Conservation (phyloP, 495 filamentous ascomycete species). For the Penicillium coffeae region DNA sequence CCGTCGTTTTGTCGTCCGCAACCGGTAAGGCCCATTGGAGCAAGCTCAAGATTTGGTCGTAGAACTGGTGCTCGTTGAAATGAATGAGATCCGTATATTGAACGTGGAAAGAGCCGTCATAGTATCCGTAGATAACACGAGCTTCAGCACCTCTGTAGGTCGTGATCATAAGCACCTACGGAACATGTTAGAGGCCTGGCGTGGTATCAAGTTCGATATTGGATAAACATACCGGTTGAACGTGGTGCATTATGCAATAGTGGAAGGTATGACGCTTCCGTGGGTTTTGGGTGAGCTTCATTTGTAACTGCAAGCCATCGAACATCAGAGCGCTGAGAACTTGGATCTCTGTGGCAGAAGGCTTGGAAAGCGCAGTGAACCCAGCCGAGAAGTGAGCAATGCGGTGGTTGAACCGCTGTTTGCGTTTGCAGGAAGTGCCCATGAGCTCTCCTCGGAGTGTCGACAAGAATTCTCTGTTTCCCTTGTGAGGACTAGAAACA, state of each 20-base stretch:
- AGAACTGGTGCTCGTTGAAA: neutral
- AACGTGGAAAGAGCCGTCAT: neutral
- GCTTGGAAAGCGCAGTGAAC: too few species aligned
- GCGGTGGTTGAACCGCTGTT: neutral
- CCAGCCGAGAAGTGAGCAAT: neutral
- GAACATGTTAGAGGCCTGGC: too few species aligned
- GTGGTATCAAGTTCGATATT: too few species aligned
- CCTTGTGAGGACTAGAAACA: neutral
- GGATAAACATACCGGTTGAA: too few species aligned
- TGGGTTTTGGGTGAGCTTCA: too few species aligned
- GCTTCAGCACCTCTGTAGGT: conserved; percentile 2
- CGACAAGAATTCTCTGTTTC: neutral
- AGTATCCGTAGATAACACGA: conserved; percentile 1
- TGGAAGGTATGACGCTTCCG: too few species aligned
- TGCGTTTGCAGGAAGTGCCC: neutral
- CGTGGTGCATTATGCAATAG: too few species aligned
- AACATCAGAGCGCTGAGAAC: too few species aligned
- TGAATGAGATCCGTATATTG: neutral
- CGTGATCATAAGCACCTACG: conserved; percentile 1
- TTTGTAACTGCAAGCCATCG: too few species aligned
- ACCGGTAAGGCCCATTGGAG: too few species aligned
- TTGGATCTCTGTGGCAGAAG: too few species aligned
- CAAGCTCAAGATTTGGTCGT: neutral
- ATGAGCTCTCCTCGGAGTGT: neutral
- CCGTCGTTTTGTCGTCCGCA: too few species aligned